Conservation (phyloP, 305 asterid species). For the Lippia alba region DNA sequence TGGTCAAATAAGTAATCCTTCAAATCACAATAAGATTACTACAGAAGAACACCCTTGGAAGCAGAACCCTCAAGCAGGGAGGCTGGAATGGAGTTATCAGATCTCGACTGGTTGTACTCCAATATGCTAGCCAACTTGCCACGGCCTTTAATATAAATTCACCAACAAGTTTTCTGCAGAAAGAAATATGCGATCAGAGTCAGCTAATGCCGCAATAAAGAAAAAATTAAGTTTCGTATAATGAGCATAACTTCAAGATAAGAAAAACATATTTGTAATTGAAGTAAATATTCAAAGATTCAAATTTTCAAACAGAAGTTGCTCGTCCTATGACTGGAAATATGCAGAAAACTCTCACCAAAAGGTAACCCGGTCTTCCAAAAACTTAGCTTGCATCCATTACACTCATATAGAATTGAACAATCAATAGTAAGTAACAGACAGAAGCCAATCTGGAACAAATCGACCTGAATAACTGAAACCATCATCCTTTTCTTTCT, state of each 20-base stretch:
- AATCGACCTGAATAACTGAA: background rate
- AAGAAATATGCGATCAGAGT: background rate
- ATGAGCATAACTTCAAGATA: background rate
- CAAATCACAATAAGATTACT: background rate
- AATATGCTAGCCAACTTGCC: background rate
- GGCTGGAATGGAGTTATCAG: background rate
- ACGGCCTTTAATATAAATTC: background rate
- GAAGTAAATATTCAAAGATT: background rate
- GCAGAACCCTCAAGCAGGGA: constrained; percentile 18
- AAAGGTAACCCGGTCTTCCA: background rate
- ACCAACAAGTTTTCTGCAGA: constrained; percentile 19
- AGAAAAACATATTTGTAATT: background rate
- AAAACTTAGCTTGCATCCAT: background rate
- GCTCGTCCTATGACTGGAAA: background rate
- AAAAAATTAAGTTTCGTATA: background rate
- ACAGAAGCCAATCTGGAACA: background rate
- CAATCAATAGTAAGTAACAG: too few relatives aligned
- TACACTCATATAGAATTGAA: background rate
- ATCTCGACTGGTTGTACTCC: background rate
- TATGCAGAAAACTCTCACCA: background rate
- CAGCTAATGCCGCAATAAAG: background rate
- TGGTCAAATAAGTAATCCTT: constrained; percentile 17
- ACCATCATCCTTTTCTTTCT: too few relatives aligned
- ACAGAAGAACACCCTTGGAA: background rate
- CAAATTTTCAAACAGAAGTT: background rate